Percentiles rank a stretch among this genome's conserved stretches.
Evolutionary conservation across 2,329 filamentous ascomycete species (phyloP).

Genomic region (Arachnomyces sp.): DNA sequence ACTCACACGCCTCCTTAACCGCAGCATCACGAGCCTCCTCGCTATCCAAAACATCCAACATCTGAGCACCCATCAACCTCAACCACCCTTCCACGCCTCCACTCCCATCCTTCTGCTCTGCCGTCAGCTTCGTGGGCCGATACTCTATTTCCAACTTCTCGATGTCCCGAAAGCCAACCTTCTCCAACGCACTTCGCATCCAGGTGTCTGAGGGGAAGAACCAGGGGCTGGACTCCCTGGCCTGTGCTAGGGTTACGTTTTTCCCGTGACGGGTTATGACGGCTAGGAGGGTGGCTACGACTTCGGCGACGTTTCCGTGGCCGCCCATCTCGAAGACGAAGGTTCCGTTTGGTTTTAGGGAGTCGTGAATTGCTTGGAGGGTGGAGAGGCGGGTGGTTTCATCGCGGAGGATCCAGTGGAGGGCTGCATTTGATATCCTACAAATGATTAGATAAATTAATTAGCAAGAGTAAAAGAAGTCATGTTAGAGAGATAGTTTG

Average conservation of each 20-base stretch:
- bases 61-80: conserved; percentile 53
- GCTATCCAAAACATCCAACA: conserved; percentile 48
- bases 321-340: conserved; percentile 68
- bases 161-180: conserved; percentile 37
- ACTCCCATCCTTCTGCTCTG: conserved; percentile 17
- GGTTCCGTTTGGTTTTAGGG: conserved; percentile 48
- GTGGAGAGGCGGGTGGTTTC: conserved; percentile 40
- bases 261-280: conserved; percentile 43
- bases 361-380: conserved; percentile 46
- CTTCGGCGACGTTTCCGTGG: conserved; percentile 59
- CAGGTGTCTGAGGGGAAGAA: conserved; percentile 62
- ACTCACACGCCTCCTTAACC: conserved; percentile 48
- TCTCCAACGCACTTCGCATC: conserved; percentile 37
- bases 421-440: conserved; percentile 55
- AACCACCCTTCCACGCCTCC: conserved; percentile 62
- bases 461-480: neutral
- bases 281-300: conserved; percentile 51
- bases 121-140: conserved; percentile 50
- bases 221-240: conserved; percentile 54
- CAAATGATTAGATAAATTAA: neutral
- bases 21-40: conserved; percentile 45
- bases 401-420: conserved; percentile 58
- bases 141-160: conserved; percentile 56
- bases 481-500: neutral
- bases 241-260: conserved; percentile 40